phyloP scores from a whole-genome alignment of 164 flowering plant species.

The Berberis vulgaris region DNA sequence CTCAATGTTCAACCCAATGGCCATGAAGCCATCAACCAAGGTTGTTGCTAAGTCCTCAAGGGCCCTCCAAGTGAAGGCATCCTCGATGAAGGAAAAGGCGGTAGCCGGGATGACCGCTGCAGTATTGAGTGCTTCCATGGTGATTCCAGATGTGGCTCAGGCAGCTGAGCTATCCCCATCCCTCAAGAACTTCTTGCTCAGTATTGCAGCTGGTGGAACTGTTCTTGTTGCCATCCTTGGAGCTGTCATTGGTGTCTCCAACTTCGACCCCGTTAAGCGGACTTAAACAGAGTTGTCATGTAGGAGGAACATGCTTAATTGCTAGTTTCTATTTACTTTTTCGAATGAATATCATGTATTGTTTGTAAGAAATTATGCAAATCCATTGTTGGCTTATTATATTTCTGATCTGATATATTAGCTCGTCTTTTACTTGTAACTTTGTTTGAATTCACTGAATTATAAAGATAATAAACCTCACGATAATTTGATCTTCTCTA shows the following conservation, averaged over 20 bases:
- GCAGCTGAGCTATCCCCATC: slow-evolving; percentile 71
- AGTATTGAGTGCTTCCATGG: slow-evolving; percentile 49
- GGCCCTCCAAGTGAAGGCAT: slow-evolving; percentile 34
- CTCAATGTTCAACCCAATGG: slow-evolving; percentile 47
- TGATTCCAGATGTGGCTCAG: slow-evolving; percentile 62
- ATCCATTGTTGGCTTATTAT: too few species aligned
- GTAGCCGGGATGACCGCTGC: slow-evolving; percentile 55
- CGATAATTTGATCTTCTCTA: too few species aligned
- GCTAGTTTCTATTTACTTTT: background rate
- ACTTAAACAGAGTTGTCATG: slow-evolving; percentile 17
- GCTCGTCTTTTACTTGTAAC: too few species aligned
- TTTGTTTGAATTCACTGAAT: too few species aligned
- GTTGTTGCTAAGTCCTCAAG: slow-evolving; percentile 9
- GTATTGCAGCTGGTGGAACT: slow-evolving; percentile 70
- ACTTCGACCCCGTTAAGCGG: slow-evolving; percentile 83
- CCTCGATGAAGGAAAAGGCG: slow-evolving; percentile 57
- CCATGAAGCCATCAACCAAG: slow-evolving; percentile 27
- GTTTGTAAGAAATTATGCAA: too few species aligned
- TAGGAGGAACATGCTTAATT: background rate
- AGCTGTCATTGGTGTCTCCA: slow-evolving; percentile 68
- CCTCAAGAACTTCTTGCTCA: slow-evolving; percentile 78
- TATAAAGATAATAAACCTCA: too few species aligned
- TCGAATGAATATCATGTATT: background rate
- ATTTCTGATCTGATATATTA: too few species aligned
- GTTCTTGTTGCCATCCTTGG: slow-evolving; percentile 48